Conservation (phyloP, 768 basidiomycete species). For the Harrya chromipes region DNA sequence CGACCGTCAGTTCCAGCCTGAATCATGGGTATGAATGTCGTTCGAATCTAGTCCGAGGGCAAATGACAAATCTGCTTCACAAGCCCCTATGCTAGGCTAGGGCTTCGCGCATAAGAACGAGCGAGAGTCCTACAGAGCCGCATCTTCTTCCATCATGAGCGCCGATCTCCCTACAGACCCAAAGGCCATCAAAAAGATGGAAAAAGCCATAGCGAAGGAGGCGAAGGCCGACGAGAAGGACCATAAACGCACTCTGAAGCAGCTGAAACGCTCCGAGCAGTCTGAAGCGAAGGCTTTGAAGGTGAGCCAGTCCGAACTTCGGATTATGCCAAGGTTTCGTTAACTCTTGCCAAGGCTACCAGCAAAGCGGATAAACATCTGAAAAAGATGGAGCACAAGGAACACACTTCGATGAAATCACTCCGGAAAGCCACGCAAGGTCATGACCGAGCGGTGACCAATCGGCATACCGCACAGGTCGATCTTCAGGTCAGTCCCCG, state of each 20-base stretch:
- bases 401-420: conserved; percentile 48
- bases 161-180: conserved; percentile 16
- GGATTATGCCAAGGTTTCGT: neutral
- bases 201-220: conserved; percentile 47
- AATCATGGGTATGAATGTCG: too few species aligned
- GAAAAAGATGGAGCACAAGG: conserved; percentile 48
- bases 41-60: too few species aligned
- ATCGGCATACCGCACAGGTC: conserved; percentile 41
- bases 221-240: conserved; percentile 48
- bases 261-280: conserved; percentile 53
- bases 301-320: conserved; percentile 28
- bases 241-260: conserved; percentile 52
- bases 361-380: conserved; percentile 46
- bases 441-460: conserved; percentile 47
- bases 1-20: too few species aligned
- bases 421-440: conserved; percentile 51
- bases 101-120: neutral
- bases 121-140: neutral
- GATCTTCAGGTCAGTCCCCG: conserved; percentile 39
- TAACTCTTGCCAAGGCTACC: conserved; percentile 31
- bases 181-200: conserved; percentile 37
- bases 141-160: conserved; percentile 19
- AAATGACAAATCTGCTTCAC: neutral
- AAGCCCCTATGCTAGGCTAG: conserved; percentile 1
- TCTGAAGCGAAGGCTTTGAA: conserved; percentile 49